phyloP scores from a whole-genome alignment of 768 basidiomycete species.

The Boletus tylopilopsis region DNA sequence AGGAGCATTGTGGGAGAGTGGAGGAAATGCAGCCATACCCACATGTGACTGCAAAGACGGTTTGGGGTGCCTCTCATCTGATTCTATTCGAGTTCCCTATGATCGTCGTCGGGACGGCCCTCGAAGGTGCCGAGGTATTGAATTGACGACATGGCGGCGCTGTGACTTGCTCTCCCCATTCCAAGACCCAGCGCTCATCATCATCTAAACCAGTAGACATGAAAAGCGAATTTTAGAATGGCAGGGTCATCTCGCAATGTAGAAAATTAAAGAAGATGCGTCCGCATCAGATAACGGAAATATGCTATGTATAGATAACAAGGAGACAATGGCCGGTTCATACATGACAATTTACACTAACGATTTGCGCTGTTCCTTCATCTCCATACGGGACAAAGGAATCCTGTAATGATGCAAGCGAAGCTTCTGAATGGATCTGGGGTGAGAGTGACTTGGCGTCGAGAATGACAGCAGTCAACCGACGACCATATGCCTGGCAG shows the following conservation, averaged over 20 bases:
- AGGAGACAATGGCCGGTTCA: not conserved
- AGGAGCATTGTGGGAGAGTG: not conserved
- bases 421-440: conserved; percentile 7
- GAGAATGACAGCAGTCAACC: conserved; percentile 68
- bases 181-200: not conserved
- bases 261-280: not conserved
- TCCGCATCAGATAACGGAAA: not conserved
- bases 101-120: conserved; percentile 12
- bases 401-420: conserved; percentile 20
- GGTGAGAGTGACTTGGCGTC: conserved; percentile 23
- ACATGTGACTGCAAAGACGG: not conserved
- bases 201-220: not conserved
- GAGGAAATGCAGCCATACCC: conserved; percentile 6
- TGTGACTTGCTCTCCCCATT: too few species aligned
- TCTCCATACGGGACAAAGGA: conserved; percentile 55
- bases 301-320: not conserved
- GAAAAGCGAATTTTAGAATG: too few species aligned
- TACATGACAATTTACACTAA: conserved; percentile 46
- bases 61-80: conserved; percentile 12
- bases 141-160: not conserved
- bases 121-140: not conserved
- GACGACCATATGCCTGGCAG: conserved; percentile 52
- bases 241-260: not conserved
- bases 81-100: conserved; percentile 15
- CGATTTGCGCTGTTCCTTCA: conserved; percentile 42